A percentile compares a stretch with the other conserved stretches of the same genome.
These are phyloP conservation scores for Fusarium tricinctum DNA, from an alignment of 2,329 filamentous ascomycete genomes.

Conservation along the genomic window DNA sequence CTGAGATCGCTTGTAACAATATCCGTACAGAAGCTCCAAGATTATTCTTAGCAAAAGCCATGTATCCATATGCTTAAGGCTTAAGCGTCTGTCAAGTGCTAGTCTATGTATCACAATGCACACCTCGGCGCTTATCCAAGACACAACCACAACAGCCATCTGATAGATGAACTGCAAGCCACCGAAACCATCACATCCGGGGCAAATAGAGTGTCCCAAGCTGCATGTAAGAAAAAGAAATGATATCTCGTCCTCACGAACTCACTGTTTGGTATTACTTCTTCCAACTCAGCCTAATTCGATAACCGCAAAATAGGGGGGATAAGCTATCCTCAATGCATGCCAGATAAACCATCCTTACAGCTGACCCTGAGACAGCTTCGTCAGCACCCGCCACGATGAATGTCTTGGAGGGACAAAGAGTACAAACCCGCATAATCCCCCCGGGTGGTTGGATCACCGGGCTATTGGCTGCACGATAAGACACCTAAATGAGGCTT, in stretches of 20 bases:
- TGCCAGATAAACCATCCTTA: slow-evolving; percentile 17
- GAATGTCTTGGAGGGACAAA: slow-evolving; percentile 18
- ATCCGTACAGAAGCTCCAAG: not conserved
- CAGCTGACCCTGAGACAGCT: slow-evolving; percentile 24
- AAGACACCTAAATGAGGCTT: slow-evolving; percentile 31
- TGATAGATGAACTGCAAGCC: slow-evolving; percentile 44
- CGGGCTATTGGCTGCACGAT: slow-evolving; percentile 4
- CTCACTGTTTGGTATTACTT: slow-evolving; percentile 4
- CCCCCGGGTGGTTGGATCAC: slow-evolving; percentile 20
- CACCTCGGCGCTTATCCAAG: slow-evolving; percentile 25
- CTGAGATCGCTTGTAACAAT: slow-evolving; percentile 11
- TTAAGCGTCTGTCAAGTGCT: slow-evolving; percentile 5
- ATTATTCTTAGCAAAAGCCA: slow-evolving; percentile 30
- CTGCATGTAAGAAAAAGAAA: slow-evolving; percentile 20
- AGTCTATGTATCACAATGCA: slow-evolving; percentile 2
- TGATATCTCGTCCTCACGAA: slow-evolving; percentile 5
- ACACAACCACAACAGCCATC: slow-evolving; percentile 34
- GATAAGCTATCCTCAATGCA: slow-evolving; percentile 14
- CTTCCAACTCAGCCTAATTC: not conserved
- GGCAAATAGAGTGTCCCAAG: slow-evolving; percentile 7
- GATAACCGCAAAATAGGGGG: not conserved
- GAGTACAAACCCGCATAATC: not conserved
- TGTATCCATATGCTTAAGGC: not conserved
- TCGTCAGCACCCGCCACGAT: slow-evolving; percentile 7
- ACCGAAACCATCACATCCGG: slow-evolving; percentile 35